Evolutionary conservation across 768 basidiomycete species (phyloP), one percentile per base, ranked within the genome.

Genomic region (Hygrocybe coccinea): DNA sequence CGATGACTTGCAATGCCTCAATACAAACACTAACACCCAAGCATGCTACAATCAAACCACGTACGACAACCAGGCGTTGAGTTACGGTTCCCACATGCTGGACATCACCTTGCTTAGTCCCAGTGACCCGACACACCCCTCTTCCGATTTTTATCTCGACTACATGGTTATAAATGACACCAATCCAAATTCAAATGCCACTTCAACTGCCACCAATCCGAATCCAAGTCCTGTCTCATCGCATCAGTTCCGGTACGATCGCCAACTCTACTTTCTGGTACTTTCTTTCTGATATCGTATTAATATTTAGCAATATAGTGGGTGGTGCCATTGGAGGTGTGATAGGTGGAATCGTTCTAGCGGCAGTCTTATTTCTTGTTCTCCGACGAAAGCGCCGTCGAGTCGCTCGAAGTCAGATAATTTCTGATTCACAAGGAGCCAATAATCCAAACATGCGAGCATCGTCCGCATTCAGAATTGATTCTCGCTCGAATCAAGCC

Each of bases 61-160:
- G 14, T 50, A 50, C 21, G 9, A 3, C 25, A 22, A 5, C 29
- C 25, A 6, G 34, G 3, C 49, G 5, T n/a, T 50, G 35, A 22
- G 15, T n/a, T 50, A 50, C 34, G 35, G 29, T 5, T 11, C 24
- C 8, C 49, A 50, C 49, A 3, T n/a, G 11, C 25, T 50, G 49
- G 49, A 50, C 21, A 50, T 50, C 34, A 36, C 34, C 49, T 14
- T 50, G 49, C n/a, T 50, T 50, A 36, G 46, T 19, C 29, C 29
- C 3, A 14, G 46, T 14, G 24, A 17, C 46, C 24, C 19, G 46
- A 15, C n/a, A 3, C 46, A 47, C 19, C 17, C n/a, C 3, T 47
- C 5, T 47, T 17, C 46, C 14, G 46, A 47, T 47, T 47, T 5
- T 47, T 47, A 5, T 19, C 46, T 47, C 17, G 46, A 47, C 24